Evolutionary conservation across 75 land plant genomes (phyloP).

Genomic region (Isoetes taiwanensis): DNA sequence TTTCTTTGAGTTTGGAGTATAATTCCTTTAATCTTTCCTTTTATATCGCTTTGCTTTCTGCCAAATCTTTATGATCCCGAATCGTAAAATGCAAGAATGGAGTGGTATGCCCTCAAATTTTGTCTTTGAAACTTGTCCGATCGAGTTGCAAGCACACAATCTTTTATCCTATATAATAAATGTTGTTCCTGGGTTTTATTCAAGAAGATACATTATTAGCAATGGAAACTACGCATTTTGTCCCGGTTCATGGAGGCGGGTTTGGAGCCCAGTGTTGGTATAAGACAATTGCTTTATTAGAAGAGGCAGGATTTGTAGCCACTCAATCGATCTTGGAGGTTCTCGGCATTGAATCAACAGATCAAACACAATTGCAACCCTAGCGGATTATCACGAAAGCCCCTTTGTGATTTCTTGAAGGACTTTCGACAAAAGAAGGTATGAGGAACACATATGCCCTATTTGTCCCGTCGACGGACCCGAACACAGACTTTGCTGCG

Average conservation of each 20-base stretch:
- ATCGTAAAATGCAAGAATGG: too few species aligned
- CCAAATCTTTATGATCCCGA: background rate
- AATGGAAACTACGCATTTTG: conserved; percentile 69
- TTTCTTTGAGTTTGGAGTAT: too few species aligned
- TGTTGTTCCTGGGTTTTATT: conserved; percentile 22
- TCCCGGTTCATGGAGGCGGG: conserved; percentile 95
- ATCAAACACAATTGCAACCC: conserved; percentile 46
- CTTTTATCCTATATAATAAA: conserved; percentile 18
- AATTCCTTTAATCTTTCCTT: background rate
- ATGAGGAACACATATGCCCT: too few species aligned
- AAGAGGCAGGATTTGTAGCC: conserved; percentile 58
- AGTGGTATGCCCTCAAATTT: too few species aligned
- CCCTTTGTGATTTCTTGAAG: conserved; percentile 45
- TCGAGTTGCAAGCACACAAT: background rate
- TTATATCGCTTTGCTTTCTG: background rate
- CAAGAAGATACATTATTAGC: too few species aligned
- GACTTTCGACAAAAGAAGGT: too few species aligned
- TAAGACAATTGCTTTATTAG: conserved; percentile 74
- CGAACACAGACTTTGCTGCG: too few species aligned
- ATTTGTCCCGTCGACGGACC: too few species aligned
- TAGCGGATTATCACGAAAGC: conserved; percentile 57
- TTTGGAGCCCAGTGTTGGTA: conserved; percentile 99
- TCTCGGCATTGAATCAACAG: conserved; percentile 61
- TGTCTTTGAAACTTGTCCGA: background rate
- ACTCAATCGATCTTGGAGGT: conserved; percentile 62